Base-by-base conservation (phyloP, 768 basidiomycete genomes). In the Strobilomyces confusus region DNA sequence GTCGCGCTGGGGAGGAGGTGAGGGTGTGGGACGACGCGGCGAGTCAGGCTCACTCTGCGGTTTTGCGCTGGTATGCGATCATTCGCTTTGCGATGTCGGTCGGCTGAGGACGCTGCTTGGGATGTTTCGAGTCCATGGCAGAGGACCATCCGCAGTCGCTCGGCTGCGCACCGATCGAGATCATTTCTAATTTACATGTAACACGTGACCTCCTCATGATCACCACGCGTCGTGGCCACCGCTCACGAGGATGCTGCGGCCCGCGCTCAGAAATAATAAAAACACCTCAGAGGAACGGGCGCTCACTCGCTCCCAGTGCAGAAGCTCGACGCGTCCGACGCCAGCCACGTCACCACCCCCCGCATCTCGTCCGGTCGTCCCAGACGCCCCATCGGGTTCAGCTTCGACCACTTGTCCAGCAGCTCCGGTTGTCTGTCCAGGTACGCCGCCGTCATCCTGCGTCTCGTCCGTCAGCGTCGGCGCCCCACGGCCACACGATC, bases 281-380 rank as follows among this genome's bases (percentile, higher is more conserved):
- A 29, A 30, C 29, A 30, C 2, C n/a, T 9, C 26, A n/a, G 20
- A 2, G 9, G 8, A 0, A 12, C 2, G 2, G 1, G 11, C n/a
- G n/a, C n/a, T 49, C 61, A 89, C 87, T 89, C 87, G 84, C 87
- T 88, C 1, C 87, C 87, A 0, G 89, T 90, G 62, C 86, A 88
- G 65, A 84, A 90, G 29, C 80, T 86, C 5, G 84, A 86, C 44
- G 88, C 87, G 53, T 89, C 86, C 57, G 81, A 82, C 25, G 87
- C 83, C 9, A 90, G 71, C 87, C 87, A 90, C 0, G 79, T 70
- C 43, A 81, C 73, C 1, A 87, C 86, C 1, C 89, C 88, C 1
- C 88, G 76, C 63, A 89, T 61, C 67, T 91, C 88, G 60, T 89
- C 86, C 0, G 83, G 79, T 9, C 84, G 72, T 5, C 88, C 88